Evolutionary conservation across 768 basidiomycete species (phyloP).

Genomic region (Suillus variegatus): DNA sequence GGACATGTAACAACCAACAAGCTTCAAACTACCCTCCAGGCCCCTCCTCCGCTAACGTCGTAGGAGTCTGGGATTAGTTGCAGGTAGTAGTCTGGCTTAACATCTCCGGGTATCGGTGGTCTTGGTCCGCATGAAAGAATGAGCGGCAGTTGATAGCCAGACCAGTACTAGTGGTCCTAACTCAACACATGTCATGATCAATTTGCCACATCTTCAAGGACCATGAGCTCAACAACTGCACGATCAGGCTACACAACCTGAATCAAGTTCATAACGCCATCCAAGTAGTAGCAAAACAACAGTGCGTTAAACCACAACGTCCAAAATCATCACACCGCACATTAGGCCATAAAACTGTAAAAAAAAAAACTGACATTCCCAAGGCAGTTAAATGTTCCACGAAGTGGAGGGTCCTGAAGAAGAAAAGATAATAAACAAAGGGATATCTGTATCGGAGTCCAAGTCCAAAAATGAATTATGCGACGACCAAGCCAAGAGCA

Average conservation of each 20-base stretch:
- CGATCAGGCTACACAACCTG: neutral
- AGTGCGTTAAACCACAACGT: neutral
- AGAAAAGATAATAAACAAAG: slow-evolving; percentile 2
- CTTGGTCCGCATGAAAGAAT: neutral
- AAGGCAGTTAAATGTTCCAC: neutral
- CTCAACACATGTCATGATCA: neutral
- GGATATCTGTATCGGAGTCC: slow-evolving; percentile 1
- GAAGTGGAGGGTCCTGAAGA: neutral
- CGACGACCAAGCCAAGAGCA: slow-evolving; percentile 28
- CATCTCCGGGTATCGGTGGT: neutral
- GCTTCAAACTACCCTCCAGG: neutral
- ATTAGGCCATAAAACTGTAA: neutral
- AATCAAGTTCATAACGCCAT: slow-evolving; percentile 2
- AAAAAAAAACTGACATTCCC: neutral
- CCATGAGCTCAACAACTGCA: neutral
- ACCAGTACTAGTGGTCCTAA: neutral
- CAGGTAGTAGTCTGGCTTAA: neutral
- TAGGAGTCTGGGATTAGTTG: neutral
- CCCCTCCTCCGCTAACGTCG: neutral
- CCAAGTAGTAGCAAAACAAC: neutral
- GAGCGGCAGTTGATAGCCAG: neutral
- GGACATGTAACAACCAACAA: neutral
- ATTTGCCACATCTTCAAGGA: neutral
- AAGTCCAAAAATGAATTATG: slow-evolving; percentile 14
- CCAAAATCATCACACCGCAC: slow-evolving; percentile 5